Evolutionary conservation across 2,329 filamentous ascomycete species (phyloP), one percentile per base, ranked within the genome.

Genomic region (Colletotrichum sp.): DNA sequence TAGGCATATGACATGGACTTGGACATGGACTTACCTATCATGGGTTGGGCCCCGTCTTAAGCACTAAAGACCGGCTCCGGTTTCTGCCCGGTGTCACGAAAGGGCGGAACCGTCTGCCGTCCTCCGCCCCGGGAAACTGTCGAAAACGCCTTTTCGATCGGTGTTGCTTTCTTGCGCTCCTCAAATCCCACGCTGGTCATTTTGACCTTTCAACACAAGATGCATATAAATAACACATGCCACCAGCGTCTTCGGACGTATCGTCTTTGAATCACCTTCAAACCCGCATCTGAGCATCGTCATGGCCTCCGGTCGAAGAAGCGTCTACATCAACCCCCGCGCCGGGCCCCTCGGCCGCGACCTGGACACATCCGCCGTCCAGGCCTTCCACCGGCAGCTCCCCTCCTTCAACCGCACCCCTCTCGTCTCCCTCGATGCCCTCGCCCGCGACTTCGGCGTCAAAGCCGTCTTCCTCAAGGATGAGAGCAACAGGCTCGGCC

Each of bases 391-490:
- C 79, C 80, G 84, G 34, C 85, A 83, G 2, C 86, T 95, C 2
- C 92, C 92, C 2, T 82, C 86, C 52, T 94, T 93, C 80, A 80
- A 84, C 7, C 83, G 84, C 9, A 94, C 93, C 0, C 88, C 88
- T 4, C 86, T 95, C 1, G 73, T 82, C 19, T 78, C 85, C 0
- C 85, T 95, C 0, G 85, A 88, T 0, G 79, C 84, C 0, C 78
- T 95, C 1, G 93, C 94, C 0, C 78, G 85, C 4, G 87, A 92
- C 16, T 82, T 95, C 0, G 90, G 90, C 0, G 84, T 95, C 13
- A 83, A 84, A 1, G 85, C 88, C 7, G 86, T 96, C 5, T 88
- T 92, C 49, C 80, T 96, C 78, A 96, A 96, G 81, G 91, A 96
- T 79, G 94, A 96, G 82, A 92, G 90, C 32, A 87, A 85, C 69